Evolutionary conservation across 345 rosid species (phyloP).

Genomic region (Murraya paniculata): DNA sequence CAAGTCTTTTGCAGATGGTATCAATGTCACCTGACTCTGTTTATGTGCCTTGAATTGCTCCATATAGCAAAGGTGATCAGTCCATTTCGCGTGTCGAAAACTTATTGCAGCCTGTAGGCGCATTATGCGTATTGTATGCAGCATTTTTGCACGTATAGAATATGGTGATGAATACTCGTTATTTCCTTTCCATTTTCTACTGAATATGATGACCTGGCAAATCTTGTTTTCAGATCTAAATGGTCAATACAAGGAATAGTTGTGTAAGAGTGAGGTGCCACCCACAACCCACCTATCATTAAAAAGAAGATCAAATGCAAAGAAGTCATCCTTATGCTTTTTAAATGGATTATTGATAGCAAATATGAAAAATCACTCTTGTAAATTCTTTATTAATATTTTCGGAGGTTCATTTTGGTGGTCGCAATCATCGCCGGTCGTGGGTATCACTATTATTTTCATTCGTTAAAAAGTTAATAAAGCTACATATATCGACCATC

Average conservation of each 20-base stretch:
- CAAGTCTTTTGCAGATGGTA: slow-evolving; percentile 85
- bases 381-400: no score
- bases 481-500: no score
- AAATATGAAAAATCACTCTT: neutral
- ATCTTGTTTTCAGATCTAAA: neutral
- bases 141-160: neutral
- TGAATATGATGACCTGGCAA: neutral
- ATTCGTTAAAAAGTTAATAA: no score
- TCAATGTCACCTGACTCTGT: slow-evolving; percentile 88
- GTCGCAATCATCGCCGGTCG: neutral
- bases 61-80: neutral
- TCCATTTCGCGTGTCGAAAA: neutral
- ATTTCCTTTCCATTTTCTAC: neutral
- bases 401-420: neutral
- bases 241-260: neutral
- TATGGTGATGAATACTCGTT: neutral
- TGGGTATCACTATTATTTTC: neutral
- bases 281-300: neutral
- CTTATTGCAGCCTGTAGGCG: neutral
- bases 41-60: slow-evolving; percentile 26
- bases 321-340: no score
- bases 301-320: neutral
- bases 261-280: neutral
- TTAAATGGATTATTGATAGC: no score
- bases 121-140: neutral